phyloP scores from a whole-genome alignment of 495 filamentous ascomycete genomes.

The Talaromyces borbonicus region DNA sequence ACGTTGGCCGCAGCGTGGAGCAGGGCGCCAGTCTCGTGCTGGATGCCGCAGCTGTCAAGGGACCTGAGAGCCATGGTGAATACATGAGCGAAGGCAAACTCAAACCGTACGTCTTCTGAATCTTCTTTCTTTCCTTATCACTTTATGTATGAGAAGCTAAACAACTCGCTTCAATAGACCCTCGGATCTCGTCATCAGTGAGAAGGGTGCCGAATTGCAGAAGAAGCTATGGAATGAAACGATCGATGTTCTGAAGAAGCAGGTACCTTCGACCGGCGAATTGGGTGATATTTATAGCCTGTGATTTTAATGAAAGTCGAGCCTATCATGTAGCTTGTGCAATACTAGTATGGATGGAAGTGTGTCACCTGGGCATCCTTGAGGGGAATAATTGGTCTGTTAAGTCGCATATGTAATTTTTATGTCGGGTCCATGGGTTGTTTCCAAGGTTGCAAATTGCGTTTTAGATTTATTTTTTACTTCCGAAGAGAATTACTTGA shows the following conservation, averaged over 20 bases:
- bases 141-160: neutral
- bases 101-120: conserved; percentile 13
- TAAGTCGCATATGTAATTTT: no score
- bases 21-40: conserved; percentile 10
- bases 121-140: neutral
- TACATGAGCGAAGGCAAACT: conserved; percentile 11
- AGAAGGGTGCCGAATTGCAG: neutral
- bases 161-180: neutral
- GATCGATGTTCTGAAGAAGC: neutral
- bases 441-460: no score
- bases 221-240: neutral
- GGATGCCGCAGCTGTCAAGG: conserved; percentile 12
- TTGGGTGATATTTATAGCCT: neutral
- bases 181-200: neutral
- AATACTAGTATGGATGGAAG: no score
- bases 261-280: neutral
- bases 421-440: no score
- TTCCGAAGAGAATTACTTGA: no score
- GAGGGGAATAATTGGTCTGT: no score
- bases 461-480: no score
- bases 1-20: conserved; percentile 9
- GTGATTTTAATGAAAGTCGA: neutral
- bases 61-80: conserved; percentile 9
- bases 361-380: no score
- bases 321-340: neutral